phyloP scores from a whole-genome alignment of 2,329 filamentous ascomycete genomes.

The Phyllosticta ampelicida region DNA sequence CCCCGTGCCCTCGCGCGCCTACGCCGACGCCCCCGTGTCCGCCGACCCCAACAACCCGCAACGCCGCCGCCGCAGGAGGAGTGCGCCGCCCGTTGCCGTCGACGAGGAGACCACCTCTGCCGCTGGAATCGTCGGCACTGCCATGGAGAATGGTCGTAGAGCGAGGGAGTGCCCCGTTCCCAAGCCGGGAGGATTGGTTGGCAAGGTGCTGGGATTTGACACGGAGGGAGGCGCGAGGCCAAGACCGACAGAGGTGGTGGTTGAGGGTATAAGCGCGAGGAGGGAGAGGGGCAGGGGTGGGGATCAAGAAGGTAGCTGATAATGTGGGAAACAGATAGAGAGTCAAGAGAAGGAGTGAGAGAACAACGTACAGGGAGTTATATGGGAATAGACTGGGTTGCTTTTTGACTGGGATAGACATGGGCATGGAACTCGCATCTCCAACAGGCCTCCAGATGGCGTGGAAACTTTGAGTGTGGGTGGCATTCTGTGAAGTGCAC shows the following conservation, averaged over 20 bases:
- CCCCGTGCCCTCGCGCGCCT: conserved; percentile 63
- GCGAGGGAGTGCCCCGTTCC: conserved; percentile 81
- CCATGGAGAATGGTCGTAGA: conserved; percentile 20
- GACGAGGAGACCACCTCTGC: conserved; percentile 5
- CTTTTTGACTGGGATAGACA: not conserved
- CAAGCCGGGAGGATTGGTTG: conserved; percentile 71
- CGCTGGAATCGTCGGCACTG: conserved; percentile 13
- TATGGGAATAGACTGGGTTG: not conserved
- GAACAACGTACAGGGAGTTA: not conserved
- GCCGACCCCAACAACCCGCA: conserved; percentile 22
- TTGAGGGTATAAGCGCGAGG: conserved; percentile 11
- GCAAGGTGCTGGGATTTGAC: conserved; percentile 60
- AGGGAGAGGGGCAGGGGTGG: conserved; percentile 4
- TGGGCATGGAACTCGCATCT: not conserved
- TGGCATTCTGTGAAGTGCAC: not conserved
- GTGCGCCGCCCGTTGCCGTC: conserved; percentile 22
- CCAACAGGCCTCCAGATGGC: not conserved
- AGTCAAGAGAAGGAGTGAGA: not conserved
- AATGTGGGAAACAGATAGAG: not conserved
- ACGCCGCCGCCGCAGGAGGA: conserved; percentile 33
- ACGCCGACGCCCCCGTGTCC: conserved; percentile 39
- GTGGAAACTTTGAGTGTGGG: not conserved
- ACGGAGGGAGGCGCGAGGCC: conserved; percentile 24
- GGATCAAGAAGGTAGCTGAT: not conserved
- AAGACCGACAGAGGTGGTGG: conserved; percentile 11